Base-by-base conservation (phyloP, 164 flowering plant genomes). In the Vitis rotundifolia region DNA sequence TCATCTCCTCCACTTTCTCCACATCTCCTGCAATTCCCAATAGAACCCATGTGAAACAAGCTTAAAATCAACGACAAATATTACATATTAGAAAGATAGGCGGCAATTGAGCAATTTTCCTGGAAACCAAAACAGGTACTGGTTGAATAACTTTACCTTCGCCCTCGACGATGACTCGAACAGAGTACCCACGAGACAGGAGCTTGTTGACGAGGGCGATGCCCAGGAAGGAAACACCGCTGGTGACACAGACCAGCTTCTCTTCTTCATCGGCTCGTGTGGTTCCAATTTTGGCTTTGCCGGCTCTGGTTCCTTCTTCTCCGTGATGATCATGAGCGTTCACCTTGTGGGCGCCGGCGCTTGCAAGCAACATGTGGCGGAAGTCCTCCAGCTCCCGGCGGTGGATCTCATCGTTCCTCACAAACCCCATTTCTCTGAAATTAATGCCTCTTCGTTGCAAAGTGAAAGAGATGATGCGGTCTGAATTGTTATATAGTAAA, bases 141-240 rank as follows among this genome's bases (percentile, higher is more conserved):
- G 2, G 14, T 3, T 1, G 18, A 49, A 57, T 11, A 57, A 64
- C 29, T 37, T 68, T 69, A 92, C 97, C 96, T 82, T 81, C 74
- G 52, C 75, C 88, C 18, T 86, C 86, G 31, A 92, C 83, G 57
- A 86, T 73, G 76, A 89, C 69, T 16, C 97, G 84, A 12, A 92
- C 92, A 14, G 83, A 80, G 75, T 88, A 92, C 4, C 97, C 91
- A 3, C 80, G 80, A 54, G 60, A 55, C 26, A 92, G 57, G 52
- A 92, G 91, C 15, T 63, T 78, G 57, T 84, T 76, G 9, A 88
- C 90, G 48, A 92, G 57, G 58, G 94, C 92, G 4, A 85, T 78
- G n/a, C 96, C 94, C 14, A 90, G 55, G 75, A 73, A 89, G 2
- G 97, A 89, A 16, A 84, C 77, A 16, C 96, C 96, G 68, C 95